Conservation (phyloP, 768 basidiomycete species). For the Russula emetica region DNA sequence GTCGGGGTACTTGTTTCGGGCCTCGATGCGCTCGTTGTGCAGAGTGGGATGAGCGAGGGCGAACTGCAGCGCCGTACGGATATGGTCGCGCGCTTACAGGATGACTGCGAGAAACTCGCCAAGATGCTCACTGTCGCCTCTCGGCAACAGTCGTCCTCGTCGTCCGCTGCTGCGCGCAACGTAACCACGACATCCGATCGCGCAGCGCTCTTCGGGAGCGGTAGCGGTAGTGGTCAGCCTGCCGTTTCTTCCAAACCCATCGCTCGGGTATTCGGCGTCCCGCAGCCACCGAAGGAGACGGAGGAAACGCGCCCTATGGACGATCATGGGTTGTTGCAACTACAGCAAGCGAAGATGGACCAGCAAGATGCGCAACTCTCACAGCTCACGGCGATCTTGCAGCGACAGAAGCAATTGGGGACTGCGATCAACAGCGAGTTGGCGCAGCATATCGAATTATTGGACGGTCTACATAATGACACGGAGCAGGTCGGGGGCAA, state of each 20-base stretch:
- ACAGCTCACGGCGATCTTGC: conserved; percentile 74
- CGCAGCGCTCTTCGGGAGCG: conserved; percentile 49
- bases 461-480: conserved; percentile 72
- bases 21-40: conserved; percentile 60
- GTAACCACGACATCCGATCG: conserved; percentile 55
- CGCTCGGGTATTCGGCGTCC: conserved; percentile 75
- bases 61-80: conserved; percentile 86
- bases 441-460: conserved; percentile 73
- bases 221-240: neutral
- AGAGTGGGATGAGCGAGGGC: conserved; percentile 81
- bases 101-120: conserved; percentile 85
- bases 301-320: conserved; percentile 84
- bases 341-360: conserved; percentile 77
- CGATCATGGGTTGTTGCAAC: conserved; percentile 67
- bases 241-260: conserved; percentile 37
- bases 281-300: conserved; percentile 64
- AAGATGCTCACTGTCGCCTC: conserved; percentile 74
- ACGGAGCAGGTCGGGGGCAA: conserved; percentile 77
- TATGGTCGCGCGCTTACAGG: conserved; percentile 82
- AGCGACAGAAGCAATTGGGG: conserved; percentile 81
- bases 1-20: conserved; percentile 67
- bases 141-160: conserved; percentile 43
- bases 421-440: conserved; percentile 83
- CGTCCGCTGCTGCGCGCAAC: conserved; percentile 37
- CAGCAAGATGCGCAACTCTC: conserved; percentile 82